Evolutionary conservation across 1,284 basidiomycete genomes (phyloP), one percentile per base, ranked within the genome.

Genomic region (Mycena citricolor): DNA sequence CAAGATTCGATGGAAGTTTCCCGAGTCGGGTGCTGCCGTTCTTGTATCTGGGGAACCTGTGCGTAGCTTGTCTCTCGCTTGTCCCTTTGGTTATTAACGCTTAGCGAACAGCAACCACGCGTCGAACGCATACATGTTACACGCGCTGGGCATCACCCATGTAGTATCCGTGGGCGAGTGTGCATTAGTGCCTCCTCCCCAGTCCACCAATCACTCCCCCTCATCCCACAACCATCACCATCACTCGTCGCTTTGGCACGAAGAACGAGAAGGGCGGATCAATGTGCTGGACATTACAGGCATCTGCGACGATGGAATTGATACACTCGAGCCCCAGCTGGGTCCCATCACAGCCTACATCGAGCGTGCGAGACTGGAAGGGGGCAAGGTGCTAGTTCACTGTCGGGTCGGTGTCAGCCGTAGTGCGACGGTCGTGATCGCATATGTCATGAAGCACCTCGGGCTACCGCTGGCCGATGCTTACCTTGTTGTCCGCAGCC

Each of bases 131-230:
- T 87, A 90, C 58, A 97, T 99, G 93, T 81, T 98, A 4, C 87
- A 92, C 56, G 87, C 91, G 3, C 77, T 99, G n/a, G 92, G 92
- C 32, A 97, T 99, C 59, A 95, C 93, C 1, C 94, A 98, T 60
- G 94, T 99, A 52, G 94, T 99, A 24, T 94, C 91, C 4, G 93
- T 98, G 4, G 95, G 95, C 39, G 95, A 98, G 70, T 90, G 89
- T 51, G 92, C 90, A 8, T 77, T 94, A 16, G 71, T 88, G 2
- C 86, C 88, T 2, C 85, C 84, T 10, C 68, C 79, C 1, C 54
- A 55, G 17, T 33, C 23, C 3, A 48, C 54, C 28, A 58, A 64
- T 10, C 68, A 73, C 17, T 67, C 66, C 47, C 54, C 70, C n/a
- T 62, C 68, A 2, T 68, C 71, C 3, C 71, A 75, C 49, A 69